Conservation (phyloP, 441 rosid species). For the Adansonia madagascariensis region DNA sequence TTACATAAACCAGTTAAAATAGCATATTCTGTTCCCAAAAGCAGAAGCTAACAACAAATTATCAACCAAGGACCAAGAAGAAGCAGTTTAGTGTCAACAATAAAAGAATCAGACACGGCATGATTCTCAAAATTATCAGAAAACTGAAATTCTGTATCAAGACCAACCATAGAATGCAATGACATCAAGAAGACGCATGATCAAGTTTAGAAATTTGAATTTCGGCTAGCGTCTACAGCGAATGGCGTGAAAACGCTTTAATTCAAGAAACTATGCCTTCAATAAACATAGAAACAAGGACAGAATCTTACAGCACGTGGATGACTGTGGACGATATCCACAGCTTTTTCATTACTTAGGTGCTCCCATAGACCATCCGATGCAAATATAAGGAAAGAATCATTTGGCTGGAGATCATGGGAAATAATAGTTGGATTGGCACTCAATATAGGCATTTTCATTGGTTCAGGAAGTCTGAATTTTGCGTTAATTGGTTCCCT, state of each 20-base stretch:
- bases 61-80: not conserved
- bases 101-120: not conserved
- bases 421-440: conserved; percentile 66
- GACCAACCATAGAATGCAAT: not conserved
- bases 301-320: conserved; percentile 70
- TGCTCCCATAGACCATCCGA: conserved; percentile 98
- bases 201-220: not conserved
- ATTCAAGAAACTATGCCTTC: not conserved
- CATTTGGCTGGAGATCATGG: conserved; percentile 72
- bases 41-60: not conserved
- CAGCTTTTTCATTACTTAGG: conserved; percentile 79
- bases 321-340: conserved; percentile 76
- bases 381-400: conserved; percentile 86
- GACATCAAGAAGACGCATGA: not conserved
- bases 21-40: not conserved
- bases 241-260: not conserved
- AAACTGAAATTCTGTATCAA: not conserved
- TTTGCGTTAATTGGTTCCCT: conserved; percentile 61
- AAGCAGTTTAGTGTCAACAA: not conserved
- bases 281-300: not conserved
- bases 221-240: not conserved
- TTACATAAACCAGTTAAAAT: not conserved
- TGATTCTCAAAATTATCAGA: not conserved
- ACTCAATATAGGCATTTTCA: conserved; percentile 69
- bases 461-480: conserved; percentile 81